phyloP scores from a whole-genome alignment of 768 basidiomycete species.

The Suillus occidentalis region DNA sequence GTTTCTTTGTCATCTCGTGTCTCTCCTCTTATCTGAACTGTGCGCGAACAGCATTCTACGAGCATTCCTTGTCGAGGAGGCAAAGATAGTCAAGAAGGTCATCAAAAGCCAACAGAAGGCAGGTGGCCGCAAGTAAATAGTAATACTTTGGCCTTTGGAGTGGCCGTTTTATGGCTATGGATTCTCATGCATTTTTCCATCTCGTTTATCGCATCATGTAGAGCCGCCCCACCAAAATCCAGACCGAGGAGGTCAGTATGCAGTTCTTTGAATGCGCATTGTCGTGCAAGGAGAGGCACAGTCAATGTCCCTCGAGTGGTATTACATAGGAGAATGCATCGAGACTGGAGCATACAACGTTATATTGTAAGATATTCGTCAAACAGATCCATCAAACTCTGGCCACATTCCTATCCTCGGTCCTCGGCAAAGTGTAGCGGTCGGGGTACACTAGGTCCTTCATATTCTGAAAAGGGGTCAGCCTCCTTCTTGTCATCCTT shows the following conservation, averaged over 20 bases:
- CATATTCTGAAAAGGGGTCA: slow-evolving; percentile 59
- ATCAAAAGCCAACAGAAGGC: slow-evolving; percentile 83
- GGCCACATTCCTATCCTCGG: slow-evolving; percentile 46
- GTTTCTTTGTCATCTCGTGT: slow-evolving; percentile 26
- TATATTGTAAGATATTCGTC: neutral
- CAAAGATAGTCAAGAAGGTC: slow-evolving; percentile 99
- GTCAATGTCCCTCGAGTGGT: neutral
- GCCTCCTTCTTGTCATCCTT: slow-evolving; percentile 38
- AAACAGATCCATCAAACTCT: slow-evolving; percentile 11
- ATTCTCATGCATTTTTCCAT: slow-evolving; percentile 12
- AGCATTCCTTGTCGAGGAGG: slow-evolving; percentile 99
- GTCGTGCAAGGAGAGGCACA: neutral
- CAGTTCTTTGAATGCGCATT: neutral
- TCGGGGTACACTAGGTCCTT: slow-evolving; percentile 34
- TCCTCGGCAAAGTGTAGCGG: slow-evolving; percentile 40
- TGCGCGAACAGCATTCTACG: slow-evolving; percentile 75
- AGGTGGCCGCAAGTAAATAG: slow-evolving; percentile 21
- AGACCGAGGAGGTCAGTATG: slow-evolving; percentile 13
- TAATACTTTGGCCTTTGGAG: slow-evolving; percentile 5
- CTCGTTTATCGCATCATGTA: slow-evolving; percentile 24
- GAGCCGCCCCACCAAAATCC: slow-evolving; percentile 13
- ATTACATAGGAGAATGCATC: neutral
- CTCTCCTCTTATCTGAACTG: neutral
- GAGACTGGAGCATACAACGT: neutral
- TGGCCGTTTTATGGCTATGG: slow-evolving; percentile 14